These are phyloP conservation scores for Saccharum officinarum DNA, from an alignment of 176 grass and related monocot genomes.

Conservation along the genomic window DNA sequence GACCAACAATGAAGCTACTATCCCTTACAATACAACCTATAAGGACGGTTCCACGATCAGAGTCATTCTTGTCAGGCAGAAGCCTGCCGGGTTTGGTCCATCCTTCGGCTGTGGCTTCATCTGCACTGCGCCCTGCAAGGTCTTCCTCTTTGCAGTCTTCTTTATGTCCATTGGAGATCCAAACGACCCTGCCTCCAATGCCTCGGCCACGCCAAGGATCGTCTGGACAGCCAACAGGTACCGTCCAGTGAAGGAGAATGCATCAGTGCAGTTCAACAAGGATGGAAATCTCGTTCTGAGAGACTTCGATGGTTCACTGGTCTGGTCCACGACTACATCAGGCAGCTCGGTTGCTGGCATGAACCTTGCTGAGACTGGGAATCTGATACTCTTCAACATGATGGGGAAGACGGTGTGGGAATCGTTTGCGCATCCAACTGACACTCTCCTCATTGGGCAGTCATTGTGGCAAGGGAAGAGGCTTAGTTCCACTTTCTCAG, in stretches of 20 bases:
- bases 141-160: slow-evolving; percentile 56
- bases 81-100: slow-evolving; percentile 31
- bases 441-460: slow-evolving; percentile 58
- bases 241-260: slow-evolving; percentile 46
- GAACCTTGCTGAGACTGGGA: slow-evolving; percentile 51
- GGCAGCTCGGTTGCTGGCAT: slow-evolving; percentile 32
- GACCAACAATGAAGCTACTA: slow-evolving; percentile 47
- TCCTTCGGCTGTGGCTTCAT: slow-evolving; percentile 53
- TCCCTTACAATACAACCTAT: slow-evolving; percentile 30
- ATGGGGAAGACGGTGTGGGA: slow-evolving; percentile 53
- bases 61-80: slow-evolving; percentile 49
- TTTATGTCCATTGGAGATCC: slow-evolving; percentile 22
- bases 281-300: slow-evolving; percentile 52
- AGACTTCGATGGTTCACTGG: slow-evolving; percentile 36
- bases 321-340: slow-evolving; percentile 55
- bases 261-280: slow-evolving; percentile 36
- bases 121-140: slow-evolving; percentile 45
- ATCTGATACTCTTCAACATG: slow-evolving; percentile 58
- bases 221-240: slow-evolving; percentile 62
- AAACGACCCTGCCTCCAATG: background rate
- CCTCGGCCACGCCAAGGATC: slow-evolving; percentile 18
- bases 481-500: slow-evolving; percentile 35
- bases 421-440: slow-evolving; percentile 59
- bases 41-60: slow-evolving; percentile 20
- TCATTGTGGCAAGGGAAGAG: slow-evolving; percentile 54